phyloP scores from a whole-genome alignment of 1,284 basidiomycete genomes.

The Ganoderma meredithae region DNA sequence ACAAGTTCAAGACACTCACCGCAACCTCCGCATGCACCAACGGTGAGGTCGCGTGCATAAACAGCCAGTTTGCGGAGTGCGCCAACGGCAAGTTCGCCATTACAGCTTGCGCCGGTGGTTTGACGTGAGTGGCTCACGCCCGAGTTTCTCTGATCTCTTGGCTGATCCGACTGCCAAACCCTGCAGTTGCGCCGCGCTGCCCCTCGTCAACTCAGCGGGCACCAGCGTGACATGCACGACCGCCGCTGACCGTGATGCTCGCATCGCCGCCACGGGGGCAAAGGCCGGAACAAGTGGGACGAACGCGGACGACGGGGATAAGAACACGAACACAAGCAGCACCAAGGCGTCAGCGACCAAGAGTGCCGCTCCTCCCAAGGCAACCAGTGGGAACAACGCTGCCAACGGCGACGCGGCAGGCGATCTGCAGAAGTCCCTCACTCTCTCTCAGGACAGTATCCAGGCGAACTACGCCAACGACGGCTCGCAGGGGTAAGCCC shows the following conservation, averaged over 20 bases:
- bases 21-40: slow-evolving; percentile 48
- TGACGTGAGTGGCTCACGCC: slow-evolving; percentile 30
- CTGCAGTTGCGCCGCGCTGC: slow-evolving; percentile 57
- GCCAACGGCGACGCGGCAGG: slow-evolving; percentile 14
- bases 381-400: slow-evolving; percentile 13
- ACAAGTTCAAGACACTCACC: slow-evolving; percentile 52
- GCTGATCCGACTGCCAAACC: neutral
- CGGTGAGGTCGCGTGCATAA: slow-evolving; percentile 49
- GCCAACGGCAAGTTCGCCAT: slow-evolving; percentile 51
- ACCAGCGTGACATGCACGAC: slow-evolving; percentile 65
- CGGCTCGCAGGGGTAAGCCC: slow-evolving; percentile 36
- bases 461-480: slow-evolving; percentile 48
- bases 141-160: slow-evolving; percentile 9
- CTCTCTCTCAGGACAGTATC: slow-evolving; percentile 35
- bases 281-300: slow-evolving; percentile 30
- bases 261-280: slow-evolving; percentile 61
- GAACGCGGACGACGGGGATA: slow-evolving; percentile 1
- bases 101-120: slow-evolving; percentile 48
- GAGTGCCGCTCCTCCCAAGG: slow-evolving; percentile 11
- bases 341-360: slow-evolving; percentile 22
- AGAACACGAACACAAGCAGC: neutral
- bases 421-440: slow-evolving; percentile 44
- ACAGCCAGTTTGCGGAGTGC: slow-evolving; percentile 50
- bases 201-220: slow-evolving; percentile 63
- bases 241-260: slow-evolving; percentile 53